Percentiles rank a stretch among this genome's conserved stretches.
Conservation (phyloP, 306 rosid species). For the Sicyos baderoa region DNA sequence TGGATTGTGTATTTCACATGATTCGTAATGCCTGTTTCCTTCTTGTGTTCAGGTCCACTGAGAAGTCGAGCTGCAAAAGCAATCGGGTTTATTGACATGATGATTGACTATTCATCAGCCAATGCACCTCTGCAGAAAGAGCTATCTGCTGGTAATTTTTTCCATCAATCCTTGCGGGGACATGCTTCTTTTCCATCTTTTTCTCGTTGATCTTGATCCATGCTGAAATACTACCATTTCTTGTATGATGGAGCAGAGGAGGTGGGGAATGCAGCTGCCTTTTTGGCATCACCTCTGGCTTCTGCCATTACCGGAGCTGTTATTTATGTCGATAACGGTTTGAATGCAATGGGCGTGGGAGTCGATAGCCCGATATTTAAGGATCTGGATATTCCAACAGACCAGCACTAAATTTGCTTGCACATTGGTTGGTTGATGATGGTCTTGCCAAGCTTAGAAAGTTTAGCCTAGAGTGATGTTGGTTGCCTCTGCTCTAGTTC, state of each 20-base stretch:
- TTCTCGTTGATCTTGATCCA: not conserved
- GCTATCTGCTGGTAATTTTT: slow-evolving; percentile 54
- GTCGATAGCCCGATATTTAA: slow-evolving; percentile 61
- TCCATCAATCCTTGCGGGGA: not conserved
- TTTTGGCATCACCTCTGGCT: slow-evolving; percentile 78
- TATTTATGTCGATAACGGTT: slow-evolving; percentile 76
- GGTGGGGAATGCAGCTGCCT: slow-evolving; percentile 82
- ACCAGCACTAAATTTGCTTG: slow-evolving; percentile 27
- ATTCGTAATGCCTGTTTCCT: not conserved
- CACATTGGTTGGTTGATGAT: not conserved
- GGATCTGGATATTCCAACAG: slow-evolving; percentile 42
- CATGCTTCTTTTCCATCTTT: not conserved
- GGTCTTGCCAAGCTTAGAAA: not conserved
- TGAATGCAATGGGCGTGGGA: slow-evolving; percentile 93
- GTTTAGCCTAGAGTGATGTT: slow-evolving; percentile 1
- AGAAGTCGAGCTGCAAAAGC: slow-evolving; percentile 98
- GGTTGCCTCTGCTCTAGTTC: slow-evolving; percentile 5
- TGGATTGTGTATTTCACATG: not conserved
- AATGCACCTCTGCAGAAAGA: slow-evolving; percentile 91
- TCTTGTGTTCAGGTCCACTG: slow-evolving; percentile 54
- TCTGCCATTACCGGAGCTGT: slow-evolving; percentile 87
- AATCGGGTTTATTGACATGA: slow-evolving; percentile 88
- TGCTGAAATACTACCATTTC: slow-evolving; percentile 17
- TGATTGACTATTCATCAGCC: slow-evolving; percentile 73
- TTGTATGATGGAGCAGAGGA: slow-evolving; percentile 36